Evolutionary conservation across 2,329 filamentous ascomycete genomes (phyloP), one percentile per base, ranked within the genome.

Genomic region (Cladophialophora exuberans): DNA sequence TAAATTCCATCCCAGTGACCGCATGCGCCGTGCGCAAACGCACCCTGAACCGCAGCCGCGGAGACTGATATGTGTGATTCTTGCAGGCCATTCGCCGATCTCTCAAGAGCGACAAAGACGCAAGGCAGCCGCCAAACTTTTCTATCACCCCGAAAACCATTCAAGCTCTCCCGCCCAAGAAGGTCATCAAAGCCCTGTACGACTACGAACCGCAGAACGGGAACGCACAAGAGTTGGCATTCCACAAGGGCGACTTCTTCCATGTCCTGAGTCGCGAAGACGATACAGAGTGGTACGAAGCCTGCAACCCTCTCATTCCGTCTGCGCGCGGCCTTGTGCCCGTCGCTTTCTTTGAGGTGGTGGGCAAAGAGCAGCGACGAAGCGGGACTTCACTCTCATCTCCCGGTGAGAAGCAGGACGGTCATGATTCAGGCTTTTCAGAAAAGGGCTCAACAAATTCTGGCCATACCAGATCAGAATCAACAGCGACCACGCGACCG

Each of bases 161-260:
- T 62, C 90, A 91, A 48, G 96, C 96, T 68, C 83, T 94, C 22
- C 90, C 92, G 49, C 92, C 92, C 1, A 96, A 96, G 75, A 96
- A 96, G 92, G 92, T 99, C 58, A 99, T 99, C 73, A 91, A 93
- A 79, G 94, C 94, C 25, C 86, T 97, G 56, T 96, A 96, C 80
- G 90, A 95, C 73, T 96, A 96, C 76, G 83, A 87, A 67, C 89
- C 91, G 56, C 83, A 87, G 67, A 84, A 85, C 58, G 76, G 77
- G 48, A 73, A 76, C 57, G 76, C 76, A 49, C 87, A 93, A 70
- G 87, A 96, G 76, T 80, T 99, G 66, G 87, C 88, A 70, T 99
- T 99, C 75, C 90, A 87, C 63, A 89, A 90, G 70, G 94, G 94
- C 68, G 94, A 99, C 72, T 99, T 97, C 73, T 94, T 99, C 72